Evolutionary conservation across 2,329 filamentous ascomycete species (phyloP).

Genomic region (Ophiostoma quercus): DNA sequence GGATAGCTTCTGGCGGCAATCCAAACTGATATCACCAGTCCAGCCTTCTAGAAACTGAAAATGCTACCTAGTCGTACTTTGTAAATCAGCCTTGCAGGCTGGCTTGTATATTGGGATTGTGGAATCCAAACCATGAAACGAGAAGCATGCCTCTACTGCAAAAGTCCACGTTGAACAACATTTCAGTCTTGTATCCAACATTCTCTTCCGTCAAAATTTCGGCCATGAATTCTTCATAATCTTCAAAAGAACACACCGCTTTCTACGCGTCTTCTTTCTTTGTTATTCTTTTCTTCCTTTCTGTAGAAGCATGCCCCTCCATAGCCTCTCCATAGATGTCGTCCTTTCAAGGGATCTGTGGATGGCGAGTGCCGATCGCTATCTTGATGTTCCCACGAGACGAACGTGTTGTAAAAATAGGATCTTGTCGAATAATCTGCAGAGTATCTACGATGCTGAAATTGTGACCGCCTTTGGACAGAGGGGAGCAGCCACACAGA

Average conservation of each 20-base stretch:
- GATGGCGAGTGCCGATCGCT: not conserved
- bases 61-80: too few relatives aligned
- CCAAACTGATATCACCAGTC: not conserved
- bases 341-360: not conserved
- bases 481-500: not conserved
- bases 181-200: not conserved
- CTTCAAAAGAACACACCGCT: not conserved
- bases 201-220: not conserved
- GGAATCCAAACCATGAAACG: not conserved
- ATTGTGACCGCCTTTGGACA: not conserved
- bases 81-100: not conserved
- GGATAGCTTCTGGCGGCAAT: not conserved
- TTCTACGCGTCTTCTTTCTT: not conserved
- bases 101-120: not conserved
- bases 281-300: not conserved
- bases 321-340: not conserved
- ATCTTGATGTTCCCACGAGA: not conserved
- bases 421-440: not conserved
- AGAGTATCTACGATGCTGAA: not conserved
- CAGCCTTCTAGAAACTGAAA: not conserved
- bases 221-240: not conserved
- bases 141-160: not conserved
- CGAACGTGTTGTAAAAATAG: not conserved
- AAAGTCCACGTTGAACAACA: slow-evolving; percentile 4
- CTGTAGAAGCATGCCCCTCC: not conserved